Base-by-base conservation (phyloP, 805 yeast species). In the Saccharomycopsis fermentans region DNA sequence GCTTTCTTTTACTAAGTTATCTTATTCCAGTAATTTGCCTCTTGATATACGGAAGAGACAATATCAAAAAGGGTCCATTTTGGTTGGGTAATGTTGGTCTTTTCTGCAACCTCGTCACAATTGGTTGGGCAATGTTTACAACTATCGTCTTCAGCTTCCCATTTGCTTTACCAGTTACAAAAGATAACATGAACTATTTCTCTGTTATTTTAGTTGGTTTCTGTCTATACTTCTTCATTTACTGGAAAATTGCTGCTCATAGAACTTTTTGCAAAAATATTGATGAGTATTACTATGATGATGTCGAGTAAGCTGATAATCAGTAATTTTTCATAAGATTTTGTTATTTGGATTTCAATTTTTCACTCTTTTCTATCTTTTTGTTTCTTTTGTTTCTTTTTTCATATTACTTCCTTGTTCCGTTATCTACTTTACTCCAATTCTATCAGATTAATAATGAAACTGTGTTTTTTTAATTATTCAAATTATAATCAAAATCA, bases 111-210 rank as follows among this genome's bases (percentile, higher is more conserved):
- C 64, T 75, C 26, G 78, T 84, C 2, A 71, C 80, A 16, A 59
- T 84, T 3, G 63, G 68, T 3, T 85, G 89, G 87, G 75, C 87
- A 0, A 54, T 77, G 0, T 85, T 86, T 65, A 77, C 84, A 6
- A 61, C 80, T 4, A 77, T 83, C 1, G 81, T 85, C 69, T 84
- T 79, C 73, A 81, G 82, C 52, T 80, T 85, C 73, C 90, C 91
- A 34, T 71, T 81, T 27, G 72, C 72, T 11, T 74, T 81, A 78
- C 91, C 90, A 1, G 90, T 77, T 2, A 73, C 76, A 2, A 77
- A 75, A 37, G 78, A 80, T 47, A 76, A 77, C 62, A 86, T 86
- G 90, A 86, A 86, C 68, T 86, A 86, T 64, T 82, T 83, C 16
- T 69, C 79, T 35, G 86, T 78, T 8, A 86, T 81, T 19, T 72